phyloP scores from a whole-genome alignment of 2,329 filamentous ascomycete genomes.

The Fusarium lateritium region DNA sequence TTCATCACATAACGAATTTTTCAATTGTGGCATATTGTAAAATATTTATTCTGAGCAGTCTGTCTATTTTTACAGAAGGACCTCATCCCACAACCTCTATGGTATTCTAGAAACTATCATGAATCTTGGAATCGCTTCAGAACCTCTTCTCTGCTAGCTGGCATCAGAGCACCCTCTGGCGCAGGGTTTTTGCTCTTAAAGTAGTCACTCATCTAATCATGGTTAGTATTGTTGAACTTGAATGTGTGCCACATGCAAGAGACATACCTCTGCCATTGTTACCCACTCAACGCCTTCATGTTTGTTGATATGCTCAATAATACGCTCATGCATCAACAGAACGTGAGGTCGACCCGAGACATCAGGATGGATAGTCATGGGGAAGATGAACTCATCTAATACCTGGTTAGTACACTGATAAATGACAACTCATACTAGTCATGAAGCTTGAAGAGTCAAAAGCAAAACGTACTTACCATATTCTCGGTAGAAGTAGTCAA shows the following conservation, averaged over 20 bases:
- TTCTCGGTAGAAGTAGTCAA: constrained; percentile 9
- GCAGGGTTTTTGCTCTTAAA: constrained; percentile 10
- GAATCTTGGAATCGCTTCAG: constrained; percentile 9
- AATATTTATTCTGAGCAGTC: too few species aligned
- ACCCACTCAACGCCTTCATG: constrained; percentile 75
- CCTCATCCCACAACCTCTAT: too few species aligned
- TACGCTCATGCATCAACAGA: constrained; percentile 76
- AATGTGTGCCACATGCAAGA: too few species aligned
- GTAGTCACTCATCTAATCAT: constrained; percentile 1
- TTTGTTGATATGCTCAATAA: constrained; percentile 78
- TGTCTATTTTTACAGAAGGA: too few species aligned
- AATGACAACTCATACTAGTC: rapidly evolving
- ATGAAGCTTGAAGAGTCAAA: too few species aligned
- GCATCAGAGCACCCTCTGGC: constrained; percentile 4
- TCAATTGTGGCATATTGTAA: too few species aligned
- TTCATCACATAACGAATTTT: too few species aligned
- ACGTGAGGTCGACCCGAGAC: constrained; percentile 80
- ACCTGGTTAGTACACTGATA: neutral
- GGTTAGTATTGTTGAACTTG: neutral
- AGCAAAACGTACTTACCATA: neutral
- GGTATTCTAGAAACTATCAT: neutral
- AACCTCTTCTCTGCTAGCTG: neutral
- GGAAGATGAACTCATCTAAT: constrained; percentile 55
- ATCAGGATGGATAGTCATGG: constrained; percentile 83
- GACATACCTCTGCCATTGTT: constrained; percentile 71